Evolutionary conservation across 2,329 filamentous ascomycete species (phyloP).

Genomic region (Aspergillus neotritici): DNA sequence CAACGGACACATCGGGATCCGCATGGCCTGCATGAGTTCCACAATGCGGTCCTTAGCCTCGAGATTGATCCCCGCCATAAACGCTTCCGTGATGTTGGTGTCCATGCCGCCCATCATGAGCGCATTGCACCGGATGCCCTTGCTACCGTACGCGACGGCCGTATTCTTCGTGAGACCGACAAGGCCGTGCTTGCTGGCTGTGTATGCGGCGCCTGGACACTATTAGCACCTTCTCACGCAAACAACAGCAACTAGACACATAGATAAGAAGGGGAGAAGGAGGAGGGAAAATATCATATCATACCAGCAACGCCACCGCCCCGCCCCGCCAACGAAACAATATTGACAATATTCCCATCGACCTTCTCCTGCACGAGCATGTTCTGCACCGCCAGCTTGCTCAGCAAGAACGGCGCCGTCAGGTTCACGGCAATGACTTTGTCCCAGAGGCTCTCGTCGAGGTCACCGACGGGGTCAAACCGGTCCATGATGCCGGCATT

Average conservation of each 20-base stretch:
- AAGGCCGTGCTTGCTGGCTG: constrained; percentile 50
- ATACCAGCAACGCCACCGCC: constrained; percentile 40
- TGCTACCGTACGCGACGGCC: constrained; percentile 50
- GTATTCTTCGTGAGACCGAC: constrained; percentile 54
- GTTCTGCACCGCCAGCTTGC: constrained; percentile 47
- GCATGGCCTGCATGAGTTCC: constrained; percentile 11
- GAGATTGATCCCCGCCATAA: constrained; percentile 26
- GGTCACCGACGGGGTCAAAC: constrained; percentile 49
- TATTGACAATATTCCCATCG: constrained; percentile 50
- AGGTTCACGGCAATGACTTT: constrained; percentile 52
- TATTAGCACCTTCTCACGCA: constrained; percentile 1
- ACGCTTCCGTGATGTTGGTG: constrained; percentile 50
- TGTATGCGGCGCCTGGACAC: constrained; percentile 45
- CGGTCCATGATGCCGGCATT: constrained; percentile 55
- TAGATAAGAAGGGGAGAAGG: not conserved
- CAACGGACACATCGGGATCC: constrained; percentile 17
- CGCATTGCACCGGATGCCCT: constrained; percentile 50
- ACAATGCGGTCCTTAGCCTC: constrained; percentile 19
- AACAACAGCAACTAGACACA: not conserved
- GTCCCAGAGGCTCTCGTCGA: constrained; percentile 48
- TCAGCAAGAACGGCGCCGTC: constrained; percentile 51
- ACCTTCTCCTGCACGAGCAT: constrained; percentile 35
- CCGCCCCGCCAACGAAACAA: constrained; percentile 45
- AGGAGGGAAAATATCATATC: constrained; percentile 3
- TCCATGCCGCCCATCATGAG: constrained; percentile 51